Conservation (phyloP, 306 rosid genomes). For the Gleditsia sinensis region DNA sequence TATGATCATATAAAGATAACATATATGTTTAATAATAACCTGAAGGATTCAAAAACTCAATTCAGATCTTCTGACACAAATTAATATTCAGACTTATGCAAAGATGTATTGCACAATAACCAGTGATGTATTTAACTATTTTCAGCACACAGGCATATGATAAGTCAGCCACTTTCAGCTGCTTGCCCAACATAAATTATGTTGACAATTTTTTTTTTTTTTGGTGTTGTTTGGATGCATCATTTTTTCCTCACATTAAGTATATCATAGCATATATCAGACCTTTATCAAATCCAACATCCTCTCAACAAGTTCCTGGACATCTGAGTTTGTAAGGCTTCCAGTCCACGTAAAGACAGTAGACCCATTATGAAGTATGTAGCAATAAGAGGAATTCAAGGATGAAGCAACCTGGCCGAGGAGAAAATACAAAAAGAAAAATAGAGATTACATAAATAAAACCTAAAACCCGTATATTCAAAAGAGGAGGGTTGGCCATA, state of each 20-base stretch:
- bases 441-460: background rate
- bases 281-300: slow-evolving; percentile 90
- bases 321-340: slow-evolving; percentile 62
- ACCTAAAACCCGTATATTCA: slow-evolving; percentile 25
- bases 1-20: slow-evolving; percentile 14
- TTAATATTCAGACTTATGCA: background rate
- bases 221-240: background rate
- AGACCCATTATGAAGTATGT: slow-evolving; percentile 76
- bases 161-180: background rate
- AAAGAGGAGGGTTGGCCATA: slow-evolving; percentile 7
- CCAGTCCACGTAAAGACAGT: slow-evolving; percentile 83
- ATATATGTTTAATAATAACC: slow-evolving; percentile 18
- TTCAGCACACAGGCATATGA: background rate
- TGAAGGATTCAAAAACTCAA: slow-evolving; percentile 23
- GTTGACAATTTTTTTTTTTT: background rate
- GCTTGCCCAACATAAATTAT: slow-evolving; percentile 16
- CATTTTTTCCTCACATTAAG: slow-evolving; percentile 3
- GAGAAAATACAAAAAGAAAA: slow-evolving; percentile 22
- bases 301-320: slow-evolving; percentile 86
- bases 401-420: slow-evolving; percentile 72
- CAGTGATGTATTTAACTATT: slow-evolving; percentile 3
- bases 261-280: slow-evolving; percentile 26
- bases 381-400: slow-evolving; percentile 84
- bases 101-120: background rate
- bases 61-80: background rate